Evolutionary conservation across 257 asterid species (phyloP), one percentile per base, ranked within the genome.

Genomic region (Nicotiana attenuata): DNA sequence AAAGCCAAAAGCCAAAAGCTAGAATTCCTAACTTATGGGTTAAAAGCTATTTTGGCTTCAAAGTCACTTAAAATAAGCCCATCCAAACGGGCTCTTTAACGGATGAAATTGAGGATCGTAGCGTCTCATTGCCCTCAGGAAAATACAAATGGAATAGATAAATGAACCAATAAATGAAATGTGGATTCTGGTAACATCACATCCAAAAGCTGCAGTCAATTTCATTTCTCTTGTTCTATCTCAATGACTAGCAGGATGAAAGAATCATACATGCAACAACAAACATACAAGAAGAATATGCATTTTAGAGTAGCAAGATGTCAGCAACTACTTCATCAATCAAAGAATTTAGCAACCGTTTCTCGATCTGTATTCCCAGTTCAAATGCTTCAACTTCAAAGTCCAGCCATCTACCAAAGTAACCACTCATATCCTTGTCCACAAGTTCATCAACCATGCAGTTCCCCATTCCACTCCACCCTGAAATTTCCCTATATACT

Each of bases 381-480:
- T 96, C 99, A 81, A 85, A 96, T n/a, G 83, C 90, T 88, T 94
- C 99, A 10, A 76, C 80, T 31, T 96, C 97, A 78, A 89, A 94
- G 75, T 93, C 90, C n/a, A 90, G 87, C 99, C 99, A 96, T 89
- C 84, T 88, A 13, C 99, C 98, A n/a, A 80, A 65, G 65, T 81
- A 90, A 83, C 87, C 83, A 90, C 97, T 93, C 98, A 96, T 96
- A 77, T 96, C 98, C 83, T 83, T 91, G 85, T 94, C 96, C 8
- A 96, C 97, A n/a, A 94, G 94, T 71, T 93, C 98, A 87, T 94
- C 99, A 5, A 93, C 94, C 94, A 85, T 90, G 52, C 88, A 88
- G 77, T 94, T 92, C 68, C 93, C 97, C 82, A 86, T 76, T 3
- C 80, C 85, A 78, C 82, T 89, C 93, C 94, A 93, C 31, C 90